Base-by-base conservation (phyloP, 2,329 filamentous ascomycete genomes). In the Pseudonectria foliicola region DNA sequence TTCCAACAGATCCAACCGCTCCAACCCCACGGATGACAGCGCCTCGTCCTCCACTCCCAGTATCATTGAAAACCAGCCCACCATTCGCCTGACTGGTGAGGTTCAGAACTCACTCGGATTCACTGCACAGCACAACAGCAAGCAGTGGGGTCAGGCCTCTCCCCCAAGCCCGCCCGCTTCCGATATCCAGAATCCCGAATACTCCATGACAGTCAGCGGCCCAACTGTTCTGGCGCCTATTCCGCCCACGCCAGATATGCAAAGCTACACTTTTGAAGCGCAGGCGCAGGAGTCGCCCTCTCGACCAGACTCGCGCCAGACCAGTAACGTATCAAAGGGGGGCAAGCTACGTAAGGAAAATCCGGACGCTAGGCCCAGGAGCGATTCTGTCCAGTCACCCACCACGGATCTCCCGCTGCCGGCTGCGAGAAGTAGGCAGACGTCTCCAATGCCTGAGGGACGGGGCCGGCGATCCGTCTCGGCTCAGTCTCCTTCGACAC, bases 381-480 rank as follows among this genome's bases (percentile, higher is more conserved):
- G 59, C 42, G 54, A 40, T 32, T 64, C 60, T 16, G 42, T 55
- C 11, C 53, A 59, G 25, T 52, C 57, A 13, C 35, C 35, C 4
- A 31, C 40, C 6, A 37, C 33, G 14, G 41, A 46, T 12, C 25
- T 26, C 44, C 29, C 47, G 27, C 15, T 48, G 39, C 25, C 30
- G 42, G 48, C 26, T 34, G 52, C 34, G 41, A 55, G 49, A 29
- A 43, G 50, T 10, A 48, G 53, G 24, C 40, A 42, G 25, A 47
- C 51, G 10, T 61, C 61, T 10, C 55, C 66, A 4, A 50, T 54
- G 4, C 48, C 58, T 25, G 62, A 67, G 18, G 31, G 54, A 2
- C 61, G 68, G 18, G 63, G 59, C 24, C 53, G 62, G 7, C 63
- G 70, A 36, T 70, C 69, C 46, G 62, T 62, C 18, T 74, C 71